A percentile compares a stretch with the other conserved stretches of the same genome.
phyloP scores from a whole-genome alignment of 2,329 filamentous ascomycete species.

The Fusarium chuoi region DNA sequence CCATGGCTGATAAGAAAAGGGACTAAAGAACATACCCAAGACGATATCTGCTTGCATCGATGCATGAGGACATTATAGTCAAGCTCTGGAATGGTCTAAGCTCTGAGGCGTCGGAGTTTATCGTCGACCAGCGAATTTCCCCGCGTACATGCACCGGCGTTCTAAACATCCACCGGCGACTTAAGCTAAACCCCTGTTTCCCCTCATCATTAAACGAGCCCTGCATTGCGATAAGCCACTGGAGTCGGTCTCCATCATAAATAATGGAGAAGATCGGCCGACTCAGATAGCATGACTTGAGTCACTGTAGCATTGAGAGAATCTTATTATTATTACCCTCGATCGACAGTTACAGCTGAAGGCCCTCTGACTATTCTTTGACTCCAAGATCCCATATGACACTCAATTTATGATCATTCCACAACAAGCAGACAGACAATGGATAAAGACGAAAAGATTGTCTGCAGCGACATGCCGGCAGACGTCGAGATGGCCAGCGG shows the following conservation, averaged over 20 bases:
- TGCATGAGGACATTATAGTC: not conserved
- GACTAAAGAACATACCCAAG: fast-evolving
- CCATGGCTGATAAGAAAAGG: not conserved
- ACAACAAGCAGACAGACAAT: not conserved
- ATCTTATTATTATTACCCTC: not conserved
- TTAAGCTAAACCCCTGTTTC: not conserved
- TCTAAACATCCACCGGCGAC: not conserved
- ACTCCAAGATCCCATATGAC: too few species aligned
- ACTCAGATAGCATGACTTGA: not conserved
- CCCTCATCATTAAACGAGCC: not conserved
- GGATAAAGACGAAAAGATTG: not conserved
- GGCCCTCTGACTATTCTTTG: too few species aligned
- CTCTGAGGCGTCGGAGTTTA: fast-evolving
- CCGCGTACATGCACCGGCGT: not conserved
- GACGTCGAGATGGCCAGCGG: not conserved
- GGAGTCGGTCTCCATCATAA: not conserved
- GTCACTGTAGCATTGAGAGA: not conserved
- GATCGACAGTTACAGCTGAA: too few species aligned
- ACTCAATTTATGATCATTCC: too few species aligned
- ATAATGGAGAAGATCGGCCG: not conserved
- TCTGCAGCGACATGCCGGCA: not conserved
- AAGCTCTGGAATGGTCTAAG: not conserved
- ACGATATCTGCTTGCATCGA: fast-evolving
- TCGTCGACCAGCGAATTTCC: not conserved
- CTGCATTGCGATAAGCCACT: not conserved